Conservation (phyloP, 768 basidiomycete species). For the Mrakia frigida region DNA sequence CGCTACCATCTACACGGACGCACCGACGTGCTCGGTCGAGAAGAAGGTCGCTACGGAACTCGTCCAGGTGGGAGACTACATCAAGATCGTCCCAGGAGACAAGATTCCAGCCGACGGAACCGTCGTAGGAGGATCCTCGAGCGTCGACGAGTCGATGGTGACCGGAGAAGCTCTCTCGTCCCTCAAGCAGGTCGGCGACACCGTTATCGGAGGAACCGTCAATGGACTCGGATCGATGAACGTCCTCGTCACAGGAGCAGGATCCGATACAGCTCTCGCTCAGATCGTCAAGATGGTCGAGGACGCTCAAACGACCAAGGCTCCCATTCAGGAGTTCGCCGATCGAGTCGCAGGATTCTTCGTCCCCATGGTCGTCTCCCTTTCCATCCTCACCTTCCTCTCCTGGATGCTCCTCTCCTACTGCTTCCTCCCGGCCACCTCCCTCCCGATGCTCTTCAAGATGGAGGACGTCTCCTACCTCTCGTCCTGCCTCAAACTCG, state of each 20-base stretch:
- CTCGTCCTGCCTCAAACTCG: conserved; percentile 89
- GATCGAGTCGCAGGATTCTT: conserved; percentile 93
- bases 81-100: conserved; percentile 93
- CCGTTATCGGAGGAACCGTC: conserved; percentile 92
- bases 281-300: conserved; percentile 97
- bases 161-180: conserved; percentile 91
- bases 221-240: conserved; percentile 97
- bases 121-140: conserved; percentile 76
- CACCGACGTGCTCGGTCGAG: conserved; percentile 70
- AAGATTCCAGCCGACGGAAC: conserved; percentile 94
- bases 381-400: conserved; percentile 73
- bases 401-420: conserved; percentile 73
- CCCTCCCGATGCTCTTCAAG: conserved; percentile 78
- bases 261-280: conserved; percentile 89
- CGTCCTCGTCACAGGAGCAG: conserved; percentile 90
- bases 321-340: conserved; percentile 95
- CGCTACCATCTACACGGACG: conserved; percentile 90
- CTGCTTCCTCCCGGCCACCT: conserved; percentile 49
- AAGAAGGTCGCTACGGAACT: conserved; percentile 90
- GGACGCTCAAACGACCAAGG: conserved; percentile 95
- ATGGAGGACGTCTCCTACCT: conserved; percentile 72
- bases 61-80: conserved; percentile 84
- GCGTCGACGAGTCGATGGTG: conserved; percentile 90
- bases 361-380: conserved; percentile 81
- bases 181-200: conserved; percentile 73